phyloP scores from a whole-genome alignment of 208 protist genomes.

The Cochliopodium minus region DNA sequence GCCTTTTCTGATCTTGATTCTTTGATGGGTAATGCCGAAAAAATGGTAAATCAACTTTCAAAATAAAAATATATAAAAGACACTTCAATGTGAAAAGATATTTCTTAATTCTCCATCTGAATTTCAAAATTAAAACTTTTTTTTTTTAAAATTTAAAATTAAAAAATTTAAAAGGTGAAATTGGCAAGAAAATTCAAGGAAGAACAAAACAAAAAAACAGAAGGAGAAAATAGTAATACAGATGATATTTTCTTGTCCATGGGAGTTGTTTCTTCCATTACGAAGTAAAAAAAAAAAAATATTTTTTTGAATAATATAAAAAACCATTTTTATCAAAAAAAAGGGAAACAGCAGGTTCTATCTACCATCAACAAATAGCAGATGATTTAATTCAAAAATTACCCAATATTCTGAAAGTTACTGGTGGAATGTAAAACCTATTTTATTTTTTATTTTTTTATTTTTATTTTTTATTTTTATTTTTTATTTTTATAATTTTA shows the following conservation, averaged over 20 bases:
- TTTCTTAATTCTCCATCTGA: no score
- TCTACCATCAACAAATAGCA: conserved; percentile 3
- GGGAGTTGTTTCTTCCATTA: neutral
- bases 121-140: no score
- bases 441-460: no score
- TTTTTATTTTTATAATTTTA: no score
- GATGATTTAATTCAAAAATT: neutral
- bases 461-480: no score
- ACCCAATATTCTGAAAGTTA: neutral
- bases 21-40: conserved; percentile 4
- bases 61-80: no score
- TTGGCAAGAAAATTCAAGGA: neutral
- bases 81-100: no score
- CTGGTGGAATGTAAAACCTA: no score
- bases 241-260: neutral
- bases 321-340: neutral
- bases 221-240: neutral
- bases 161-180: neutral
- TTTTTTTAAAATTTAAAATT: no score
- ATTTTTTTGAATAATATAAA: neutral
- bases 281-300: neutral
- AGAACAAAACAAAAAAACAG: neutral
- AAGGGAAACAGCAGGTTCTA: neutral
- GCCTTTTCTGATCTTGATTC: conserved; percentile 1
- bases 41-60: neutral